Evolutionary conservation across 352 stramenopile species (phyloP).

Genomic region (Phytophthora hibernalis): DNA sequence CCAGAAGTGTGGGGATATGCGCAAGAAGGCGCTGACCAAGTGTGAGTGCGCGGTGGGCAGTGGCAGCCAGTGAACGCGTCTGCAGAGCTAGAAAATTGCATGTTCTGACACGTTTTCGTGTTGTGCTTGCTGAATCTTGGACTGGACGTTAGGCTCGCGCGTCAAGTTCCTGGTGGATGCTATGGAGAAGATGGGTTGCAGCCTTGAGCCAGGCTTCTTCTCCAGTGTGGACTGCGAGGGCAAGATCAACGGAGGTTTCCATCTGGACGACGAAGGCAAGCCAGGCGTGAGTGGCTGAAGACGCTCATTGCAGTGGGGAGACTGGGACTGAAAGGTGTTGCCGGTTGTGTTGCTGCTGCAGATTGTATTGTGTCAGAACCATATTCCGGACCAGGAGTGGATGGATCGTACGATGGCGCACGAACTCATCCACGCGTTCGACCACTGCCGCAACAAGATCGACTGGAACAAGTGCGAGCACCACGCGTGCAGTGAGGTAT

Average conservation of each 20-base stretch:
- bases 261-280: constrained; percentile 77
- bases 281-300: constrained; percentile 52
- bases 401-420: constrained; percentile 94
- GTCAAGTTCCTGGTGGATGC: constrained; percentile 84
- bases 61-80: background rate
- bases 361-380: constrained; percentile 91
- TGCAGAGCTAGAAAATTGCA: background rate
- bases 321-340: constrained; percentile 1
- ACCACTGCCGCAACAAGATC: constrained; percentile 93
- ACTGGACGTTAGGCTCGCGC: constrained; percentile 54
- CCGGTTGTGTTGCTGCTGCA: constrained; percentile 20
- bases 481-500: constrained; percentile 92
- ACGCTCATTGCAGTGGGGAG: background rate
- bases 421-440: constrained; percentile 94
- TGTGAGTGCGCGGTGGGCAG: constrained; percentile 48
- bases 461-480: constrained; percentile 94
- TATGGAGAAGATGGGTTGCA: constrained; percentile 90
- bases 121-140: background rate
- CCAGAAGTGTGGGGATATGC: constrained; percentile 72
- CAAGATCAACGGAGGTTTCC: constrained; percentile 89
- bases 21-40: constrained; percentile 67
- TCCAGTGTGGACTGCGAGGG: constrained; percentile 83
- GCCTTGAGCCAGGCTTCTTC: constrained; percentile 76
- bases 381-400: constrained; percentile 91
- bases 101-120: background rate